Evolutionary conservation across 139 green algal species (phyloP), one percentile per base, ranked within the genome.

Genomic region (Volvox africanus): DNA sequence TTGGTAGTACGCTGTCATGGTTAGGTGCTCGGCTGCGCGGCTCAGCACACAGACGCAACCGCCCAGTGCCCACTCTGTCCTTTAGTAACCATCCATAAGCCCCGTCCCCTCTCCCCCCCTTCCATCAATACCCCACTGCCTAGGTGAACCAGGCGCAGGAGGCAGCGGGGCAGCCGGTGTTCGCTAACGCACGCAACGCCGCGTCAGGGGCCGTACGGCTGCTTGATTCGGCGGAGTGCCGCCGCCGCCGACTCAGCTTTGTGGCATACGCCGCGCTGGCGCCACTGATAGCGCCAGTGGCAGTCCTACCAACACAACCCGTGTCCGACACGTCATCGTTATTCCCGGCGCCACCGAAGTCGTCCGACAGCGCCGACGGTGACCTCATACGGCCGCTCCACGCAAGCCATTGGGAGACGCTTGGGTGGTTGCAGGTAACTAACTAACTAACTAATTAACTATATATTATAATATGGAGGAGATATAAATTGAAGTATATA

Each of bases 141-240:
- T 62, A 94, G 90, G 55, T 96, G 26, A 95, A 95, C 76, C 24
- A 28, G n/a, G 80, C 73, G 26, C 84, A 85, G 65, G 67, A 2
- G 11, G 50, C 81, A 3, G 71, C 67, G 0, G 94, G 93, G 16
- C 80, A 87, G 69, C 1, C 55, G 67, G 69, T 85, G 11, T 94
- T 96, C 30, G 92, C 93, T 87, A 95, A 95, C 91, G 50, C 95
- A 0, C 92, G 95, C 87, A 96, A 96, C 88, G 92, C 92, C 0
- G 94, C 94, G 9, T 86, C 94, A 28, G 95, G 94, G 14, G 91
- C 82, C 11, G 32, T 95, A 77, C 75, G 93, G 82, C 92, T 94
- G 82, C 85, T 93, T 26, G 92, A 96, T 92, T 33, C 92, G 2
- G 50, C 17, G 3, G 36, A 92, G 65, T 88, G 91, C 68, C 71